Conservation (phyloP, 1,284 basidiomycete species). For the Sutorius eximius region DNA sequence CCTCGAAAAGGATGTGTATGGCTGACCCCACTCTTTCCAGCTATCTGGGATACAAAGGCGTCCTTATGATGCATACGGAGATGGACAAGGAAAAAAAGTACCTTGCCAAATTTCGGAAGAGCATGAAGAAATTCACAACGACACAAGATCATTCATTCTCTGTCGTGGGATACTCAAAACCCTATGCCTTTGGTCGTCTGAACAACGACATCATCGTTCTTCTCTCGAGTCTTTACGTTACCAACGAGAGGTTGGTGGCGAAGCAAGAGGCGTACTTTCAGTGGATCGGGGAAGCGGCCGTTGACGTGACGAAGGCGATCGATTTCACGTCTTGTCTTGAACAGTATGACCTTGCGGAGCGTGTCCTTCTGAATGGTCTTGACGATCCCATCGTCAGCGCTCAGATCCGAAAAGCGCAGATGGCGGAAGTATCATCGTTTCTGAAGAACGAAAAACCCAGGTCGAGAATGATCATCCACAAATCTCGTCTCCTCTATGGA, state of each 20-base stretch:
- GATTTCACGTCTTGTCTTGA: slow-evolving; percentile 55
- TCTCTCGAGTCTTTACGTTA: slow-evolving; percentile 59
- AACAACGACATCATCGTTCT: slow-evolving; percentile 70
- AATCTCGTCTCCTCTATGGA: slow-evolving; percentile 61
- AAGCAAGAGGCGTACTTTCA: slow-evolving; percentile 60
- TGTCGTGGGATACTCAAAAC: slow-evolving; percentile 60
- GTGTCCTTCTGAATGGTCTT: slow-evolving; percentile 53
- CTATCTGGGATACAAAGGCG: slow-evolving; percentile 64
- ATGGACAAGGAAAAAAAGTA: slow-evolving; percentile 46
- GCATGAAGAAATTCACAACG: slow-evolving; percentile 66
- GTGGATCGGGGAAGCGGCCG: slow-evolving; percentile 52
- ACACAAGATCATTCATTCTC: slow-evolving; percentile 58
- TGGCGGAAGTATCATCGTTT: slow-evolving; percentile 51
- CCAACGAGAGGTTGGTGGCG: slow-evolving; percentile 49
- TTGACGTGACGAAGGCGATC: slow-evolving; percentile 47
- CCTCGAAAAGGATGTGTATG: not conserved
- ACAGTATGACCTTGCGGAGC: slow-evolving; percentile 49
- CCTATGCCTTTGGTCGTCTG: slow-evolving; percentile 60
- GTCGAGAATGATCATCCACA: slow-evolving; percentile 57
- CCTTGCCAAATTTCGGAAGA: slow-evolving; percentile 57
- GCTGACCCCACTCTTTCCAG: slow-evolving; percentile 29
- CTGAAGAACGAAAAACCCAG: slow-evolving; percentile 55
- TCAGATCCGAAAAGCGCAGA: slow-evolving; percentile 45
- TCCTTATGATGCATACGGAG: slow-evolving; percentile 61
- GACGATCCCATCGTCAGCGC: slow-evolving; percentile 43